A percentile compares a stretch with the other conserved stretches of the same genome.
phyloP scores from a whole-genome alignment of 257 asterid species.

The Solanum medicagineum region DNA sequence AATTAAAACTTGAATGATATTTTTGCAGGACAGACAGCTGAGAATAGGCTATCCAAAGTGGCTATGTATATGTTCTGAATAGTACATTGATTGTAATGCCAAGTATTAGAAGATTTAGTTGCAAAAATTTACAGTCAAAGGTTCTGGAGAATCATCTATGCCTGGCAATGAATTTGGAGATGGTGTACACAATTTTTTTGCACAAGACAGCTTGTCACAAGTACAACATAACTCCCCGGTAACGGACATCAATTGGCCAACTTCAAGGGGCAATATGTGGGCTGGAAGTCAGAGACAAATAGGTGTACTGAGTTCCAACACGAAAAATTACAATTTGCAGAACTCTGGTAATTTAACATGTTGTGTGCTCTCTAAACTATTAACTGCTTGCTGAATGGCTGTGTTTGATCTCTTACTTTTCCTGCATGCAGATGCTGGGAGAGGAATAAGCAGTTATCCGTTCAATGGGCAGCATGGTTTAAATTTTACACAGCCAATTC shows the following conservation, averaged over 20 bases:
- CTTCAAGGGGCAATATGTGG: conserved; percentile 41
- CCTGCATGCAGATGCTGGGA: conserved; percentile 43
- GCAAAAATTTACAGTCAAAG: background rate
- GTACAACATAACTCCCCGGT: conserved; percentile 51
- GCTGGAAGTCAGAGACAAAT: conserved; percentile 48
- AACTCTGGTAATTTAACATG: conserved; percentile 13
- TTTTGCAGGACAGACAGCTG: background rate
- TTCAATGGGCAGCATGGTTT: conserved; percentile 41
- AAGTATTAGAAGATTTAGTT: background rate
- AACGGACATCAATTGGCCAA: conserved; percentile 48
- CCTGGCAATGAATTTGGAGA: conserved; percentile 89
- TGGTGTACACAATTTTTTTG: conserved; percentile 88
- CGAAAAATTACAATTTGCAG: conserved; percentile 32
- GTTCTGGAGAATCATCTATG: conserved; percentile 56
- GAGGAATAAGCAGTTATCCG: conserved; percentile 48
- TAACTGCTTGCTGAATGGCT: background rate
- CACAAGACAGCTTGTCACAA: conserved; percentile 52
- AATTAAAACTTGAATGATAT: background rate
- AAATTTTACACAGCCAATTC: conserved; percentile 41
- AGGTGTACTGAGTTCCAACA: conserved; percentile 26
- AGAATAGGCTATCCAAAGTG: background rate
- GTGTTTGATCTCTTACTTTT: background rate
- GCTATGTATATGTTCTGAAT: background rate
- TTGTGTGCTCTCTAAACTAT: background rate
- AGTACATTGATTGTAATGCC: background rate